These are phyloP conservation scores for Fusarium sp. DNA, from an alignment of 2,329 filamentous ascomycete genomes.

Conservation along the genomic window DNA sequence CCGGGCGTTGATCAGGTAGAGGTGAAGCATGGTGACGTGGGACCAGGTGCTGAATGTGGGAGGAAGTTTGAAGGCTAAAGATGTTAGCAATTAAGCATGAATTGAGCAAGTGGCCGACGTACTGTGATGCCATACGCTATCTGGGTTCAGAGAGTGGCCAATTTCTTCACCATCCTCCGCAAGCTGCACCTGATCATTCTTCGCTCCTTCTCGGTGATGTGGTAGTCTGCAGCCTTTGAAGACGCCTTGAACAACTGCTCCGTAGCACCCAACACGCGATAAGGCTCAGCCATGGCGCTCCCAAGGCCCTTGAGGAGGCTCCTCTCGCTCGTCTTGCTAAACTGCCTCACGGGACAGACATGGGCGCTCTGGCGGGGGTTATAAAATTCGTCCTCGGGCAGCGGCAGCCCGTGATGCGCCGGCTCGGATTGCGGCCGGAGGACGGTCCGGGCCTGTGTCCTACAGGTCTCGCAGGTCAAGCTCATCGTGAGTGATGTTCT, in stretches of 20 bases:
- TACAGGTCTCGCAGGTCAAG: slow-evolving; percentile 64
- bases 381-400: slow-evolving; percentile 36
- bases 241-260: slow-evolving; percentile 84
- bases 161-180: slow-evolving; percentile 86
- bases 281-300: slow-evolving; percentile 59
- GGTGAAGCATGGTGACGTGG: slow-evolving; percentile 94
- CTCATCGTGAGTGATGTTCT: slow-evolving; percentile 18
- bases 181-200: slow-evolving; percentile 75
- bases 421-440: slow-evolving; percentile 50
- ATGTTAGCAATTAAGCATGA: neutral
- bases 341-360: slow-evolving; percentile 45
- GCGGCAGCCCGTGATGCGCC: slow-evolving; percentile 41
- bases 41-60: slow-evolving; percentile 97
- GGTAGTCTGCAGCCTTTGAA: slow-evolving; percentile 79
- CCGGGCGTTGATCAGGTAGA: slow-evolving; percentile 90
- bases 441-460: slow-evolving; percentile 56
- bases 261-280: slow-evolving; percentile 83
- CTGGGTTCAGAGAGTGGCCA: slow-evolving; percentile 59
- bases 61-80: slow-evolving; percentile 77
- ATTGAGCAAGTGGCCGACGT: slow-evolving; percentile 44
- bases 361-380: slow-evolving; percentile 20
- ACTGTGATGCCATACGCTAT: slow-evolving; percentile 80
- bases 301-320: slow-evolving; percentile 51
- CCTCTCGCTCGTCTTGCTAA: slow-evolving; percentile 52
- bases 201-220: slow-evolving; percentile 76